Conservation (phyloP, 2,329 filamentous ascomycete genomes). For the Claviceps lovelessii region DNA sequence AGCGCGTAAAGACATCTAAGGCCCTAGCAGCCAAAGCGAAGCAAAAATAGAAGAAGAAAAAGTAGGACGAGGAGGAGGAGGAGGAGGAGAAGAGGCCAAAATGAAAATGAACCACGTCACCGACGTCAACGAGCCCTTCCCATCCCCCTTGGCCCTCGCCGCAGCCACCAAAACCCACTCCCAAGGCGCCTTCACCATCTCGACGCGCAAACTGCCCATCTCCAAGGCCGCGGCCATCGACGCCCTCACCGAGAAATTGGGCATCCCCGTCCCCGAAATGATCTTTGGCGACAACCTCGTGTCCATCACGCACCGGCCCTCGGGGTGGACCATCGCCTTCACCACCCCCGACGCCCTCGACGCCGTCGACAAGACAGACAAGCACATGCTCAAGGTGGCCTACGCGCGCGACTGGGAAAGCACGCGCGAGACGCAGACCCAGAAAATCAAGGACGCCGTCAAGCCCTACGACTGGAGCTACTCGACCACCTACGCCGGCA, state of each 20-base stretch:
- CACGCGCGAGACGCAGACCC: constrained; percentile 57
- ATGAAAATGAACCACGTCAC: constrained; percentile 25
- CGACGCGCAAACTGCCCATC: constrained; percentile 82
- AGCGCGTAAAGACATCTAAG: no score
- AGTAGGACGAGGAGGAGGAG: not conserved
- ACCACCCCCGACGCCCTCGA: constrained; percentile 79
- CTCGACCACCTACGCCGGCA: constrained; percentile 74
- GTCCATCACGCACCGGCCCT: constrained; percentile 54
- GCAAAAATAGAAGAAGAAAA: not conserved
- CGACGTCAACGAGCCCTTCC: constrained; percentile 38
- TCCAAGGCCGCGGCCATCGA: constrained; percentile 86
- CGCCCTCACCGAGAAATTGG: constrained; percentile 60
- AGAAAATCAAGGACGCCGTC: constrained; percentile 84
- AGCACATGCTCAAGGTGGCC: constrained; percentile 81
- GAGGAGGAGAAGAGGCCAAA: not conserved
- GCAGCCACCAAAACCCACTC: constrained; percentile 41
- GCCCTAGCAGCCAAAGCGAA: no score
- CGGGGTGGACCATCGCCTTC: constrained; percentile 70
- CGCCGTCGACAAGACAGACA: constrained; percentile 83
- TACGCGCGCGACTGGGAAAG: constrained; percentile 76
- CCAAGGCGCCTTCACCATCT: constrained; percentile 58
- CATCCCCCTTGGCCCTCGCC: constrained; percentile 33
- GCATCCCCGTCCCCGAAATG: constrained; percentile 92
- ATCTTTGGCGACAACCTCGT: constrained; percentile 95
- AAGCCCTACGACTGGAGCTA: constrained; percentile 99